phyloP scores from a whole-genome alignment of 2,329 filamentous ascomycete species.

The Alternaria sp. region DNA sequence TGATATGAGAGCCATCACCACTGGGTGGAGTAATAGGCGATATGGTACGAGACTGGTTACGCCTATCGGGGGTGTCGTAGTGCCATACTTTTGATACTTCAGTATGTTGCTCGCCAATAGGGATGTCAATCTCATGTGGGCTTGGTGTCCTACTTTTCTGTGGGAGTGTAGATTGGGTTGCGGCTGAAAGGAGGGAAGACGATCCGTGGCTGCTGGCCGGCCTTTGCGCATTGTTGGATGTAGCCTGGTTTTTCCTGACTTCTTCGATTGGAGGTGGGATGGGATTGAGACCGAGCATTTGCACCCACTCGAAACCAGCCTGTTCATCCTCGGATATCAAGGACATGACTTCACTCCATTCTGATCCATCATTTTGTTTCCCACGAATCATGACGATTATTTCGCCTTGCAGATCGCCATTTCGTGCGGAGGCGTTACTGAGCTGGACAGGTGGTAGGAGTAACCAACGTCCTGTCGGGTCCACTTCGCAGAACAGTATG shows the following conservation, averaged over 20 bases:
- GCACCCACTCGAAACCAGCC: slow-evolving; percentile 84
- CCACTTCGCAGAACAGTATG: slow-evolving; percentile 91
- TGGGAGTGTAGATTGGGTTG: slow-evolving; percentile 43
- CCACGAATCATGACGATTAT: slow-evolving; percentile 90
- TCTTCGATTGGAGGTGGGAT: slow-evolving; percentile 65
- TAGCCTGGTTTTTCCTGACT: slow-evolving; percentile 59
- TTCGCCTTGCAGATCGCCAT: slow-evolving; percentile 74
- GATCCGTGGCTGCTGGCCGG: slow-evolving; percentile 63
- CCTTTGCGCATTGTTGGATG: slow-evolving; percentile 54
- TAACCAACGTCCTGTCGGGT: slow-evolving; percentile 78
- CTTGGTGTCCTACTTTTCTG: slow-evolving; percentile 56
- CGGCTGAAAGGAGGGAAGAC: slow-evolving; percentile 56
- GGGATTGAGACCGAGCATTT: slow-evolving; percentile 76
- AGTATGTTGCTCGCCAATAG: slow-evolving; percentile 66
- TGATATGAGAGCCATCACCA: slow-evolving; percentile 47
- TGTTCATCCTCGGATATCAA: slow-evolving; percentile 78
- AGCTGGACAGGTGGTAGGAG: slow-evolving; percentile 88
- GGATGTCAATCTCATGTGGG: slow-evolving; percentile 65
- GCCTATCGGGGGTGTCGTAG: slow-evolving; percentile 45
- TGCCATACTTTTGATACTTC: slow-evolving; percentile 58
- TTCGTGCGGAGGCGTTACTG: slow-evolving; percentile 78
- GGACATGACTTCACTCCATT: slow-evolving; percentile 88
- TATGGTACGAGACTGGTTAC: slow-evolving; percentile 36
- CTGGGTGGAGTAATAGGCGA: slow-evolving; percentile 50
- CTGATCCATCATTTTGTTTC: slow-evolving; percentile 63